Conservation (phyloP, 2,329 filamentous ascomycete genomes). For the Alternaria conjuncta region DNA sequence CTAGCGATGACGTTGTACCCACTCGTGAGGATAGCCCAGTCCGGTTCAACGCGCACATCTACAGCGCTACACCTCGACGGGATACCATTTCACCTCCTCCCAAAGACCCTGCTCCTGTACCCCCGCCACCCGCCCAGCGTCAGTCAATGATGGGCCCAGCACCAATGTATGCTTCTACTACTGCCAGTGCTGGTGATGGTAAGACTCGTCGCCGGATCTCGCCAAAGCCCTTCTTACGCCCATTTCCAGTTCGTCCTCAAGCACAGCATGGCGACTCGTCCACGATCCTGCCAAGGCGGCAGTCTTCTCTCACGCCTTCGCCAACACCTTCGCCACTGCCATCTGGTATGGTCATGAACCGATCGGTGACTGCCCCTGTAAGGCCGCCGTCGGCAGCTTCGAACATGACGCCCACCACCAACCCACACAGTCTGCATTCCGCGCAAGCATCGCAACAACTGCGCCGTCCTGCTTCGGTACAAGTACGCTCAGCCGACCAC, state of each 20-base stretch:
- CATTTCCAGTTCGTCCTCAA: slow-evolving; percentile 45
- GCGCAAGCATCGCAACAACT: slow-evolving; percentile 32
- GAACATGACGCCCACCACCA: slow-evolving; percentile 16
- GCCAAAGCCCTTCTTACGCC: slow-evolving; percentile 46
- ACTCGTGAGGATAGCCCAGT: slow-evolving; percentile 28
- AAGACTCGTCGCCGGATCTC: slow-evolving; percentile 34
- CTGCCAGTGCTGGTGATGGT: slow-evolving; percentile 10
- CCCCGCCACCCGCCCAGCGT: slow-evolving; percentile 30
- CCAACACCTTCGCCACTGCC: slow-evolving; percentile 33
- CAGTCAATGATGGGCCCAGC: slow-evolving; percentile 31
- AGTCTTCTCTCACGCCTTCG: slow-evolving; percentile 33
- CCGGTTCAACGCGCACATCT: slow-evolving; percentile 32
- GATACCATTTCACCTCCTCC: slow-evolving; percentile 40
- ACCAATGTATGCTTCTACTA: slow-evolving; percentile 10
- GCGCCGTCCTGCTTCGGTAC: slow-evolving; percentile 53
- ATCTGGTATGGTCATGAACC: slow-evolving; percentile 31
- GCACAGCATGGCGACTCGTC: slow-evolving; percentile 36
- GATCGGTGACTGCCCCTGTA: slow-evolving; percentile 42
- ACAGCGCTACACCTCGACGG: slow-evolving; percentile 34
- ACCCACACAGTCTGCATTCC: slow-evolving; percentile 16
- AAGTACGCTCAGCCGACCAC: slow-evolving; percentile 51
- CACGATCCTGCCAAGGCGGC: slow-evolving; percentile 36
- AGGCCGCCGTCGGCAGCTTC: slow-evolving; percentile 23
- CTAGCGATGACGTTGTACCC: slow-evolving; percentile 5
- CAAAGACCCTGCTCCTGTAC: slow-evolving; percentile 31